Percentiles rank a stretch among this genome's conserved stretches.
Conservation (phyloP, 495 filamentous ascomycete species). For the Hypoxylon trugodes region DNA sequence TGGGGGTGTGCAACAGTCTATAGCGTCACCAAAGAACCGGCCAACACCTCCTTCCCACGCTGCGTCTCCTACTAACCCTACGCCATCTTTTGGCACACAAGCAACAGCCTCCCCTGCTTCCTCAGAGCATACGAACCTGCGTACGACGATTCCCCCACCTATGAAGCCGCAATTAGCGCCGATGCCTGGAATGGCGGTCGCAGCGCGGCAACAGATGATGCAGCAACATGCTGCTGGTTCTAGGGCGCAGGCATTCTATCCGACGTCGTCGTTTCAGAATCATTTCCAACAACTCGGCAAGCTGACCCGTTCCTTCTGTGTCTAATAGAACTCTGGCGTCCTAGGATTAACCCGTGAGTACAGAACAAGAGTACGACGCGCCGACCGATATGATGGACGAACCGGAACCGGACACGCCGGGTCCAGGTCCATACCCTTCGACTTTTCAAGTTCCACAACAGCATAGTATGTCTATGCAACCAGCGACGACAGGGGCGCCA, state of each 20-base stretch:
- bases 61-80: constrained; percentile 78
- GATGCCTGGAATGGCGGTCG: constrained; percentile 58
- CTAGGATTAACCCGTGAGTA: constrained; percentile 80
- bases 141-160: constrained; percentile 50
- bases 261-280: constrained; percentile 82
- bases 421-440: constrained; percentile 71
- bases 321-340: constrained; percentile 78
- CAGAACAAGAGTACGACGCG: constrained; percentile 99
- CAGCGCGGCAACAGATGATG: constrained; percentile 44
- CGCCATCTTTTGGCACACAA: constrained; percentile 74
- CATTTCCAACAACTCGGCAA: constrained; percentile 98
- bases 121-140: constrained; percentile 61
- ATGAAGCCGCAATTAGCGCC: constrained; percentile 52
- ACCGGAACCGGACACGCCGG: constrained; percentile 71
- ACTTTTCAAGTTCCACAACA: constrained; percentile 40
- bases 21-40: constrained; percentile 67
- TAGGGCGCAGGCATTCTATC: constrained; percentile 68
- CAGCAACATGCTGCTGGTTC: constrained; percentile 49
- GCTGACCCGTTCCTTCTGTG: constrained; percentile 69
- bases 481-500: constrained; percentile 50
- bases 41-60: constrained; percentile 85
- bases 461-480: constrained; percentile 52
- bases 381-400: constrained; percentile 95
- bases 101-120: constrained; percentile 71
- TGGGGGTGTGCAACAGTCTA: constrained; percentile 58